These are phyloP conservation scores for Phytophthora cactorum DNA, from an alignment of 352 stramenopile species.

Conservation along the genomic window DNA sequence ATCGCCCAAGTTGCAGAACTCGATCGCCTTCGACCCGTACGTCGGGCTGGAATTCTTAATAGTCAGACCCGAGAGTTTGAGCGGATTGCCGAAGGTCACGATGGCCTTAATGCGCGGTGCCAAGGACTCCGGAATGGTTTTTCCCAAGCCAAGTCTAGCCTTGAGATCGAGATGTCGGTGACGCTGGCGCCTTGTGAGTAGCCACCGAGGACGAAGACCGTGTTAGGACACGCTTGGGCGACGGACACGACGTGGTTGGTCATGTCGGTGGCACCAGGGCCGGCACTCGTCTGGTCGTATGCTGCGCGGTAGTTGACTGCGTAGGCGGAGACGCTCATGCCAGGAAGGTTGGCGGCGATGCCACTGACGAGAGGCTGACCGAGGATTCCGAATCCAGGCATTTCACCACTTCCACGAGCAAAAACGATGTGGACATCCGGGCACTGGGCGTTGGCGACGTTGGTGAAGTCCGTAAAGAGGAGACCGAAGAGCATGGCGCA, in stretches of 20 bases:
- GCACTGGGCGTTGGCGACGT: slow-evolving; percentile 14
- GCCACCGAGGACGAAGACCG: slow-evolving; percentile 33
- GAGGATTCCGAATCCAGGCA: slow-evolving; percentile 35
- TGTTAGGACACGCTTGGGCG: slow-evolving; percentile 37
- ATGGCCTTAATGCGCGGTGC: slow-evolving; percentile 39
- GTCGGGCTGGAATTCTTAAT: slow-evolving; percentile 30
- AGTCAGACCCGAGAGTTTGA: slow-evolving; percentile 32
- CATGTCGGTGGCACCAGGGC: slow-evolving; percentile 20
- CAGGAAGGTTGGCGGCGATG: slow-evolving; percentile 33
- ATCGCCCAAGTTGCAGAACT: slow-evolving; percentile 40
- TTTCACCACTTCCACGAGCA: slow-evolving; percentile 39
- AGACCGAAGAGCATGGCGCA: neutral
- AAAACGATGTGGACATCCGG: slow-evolving; percentile 40
- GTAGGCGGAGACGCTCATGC: slow-evolving; percentile 46
- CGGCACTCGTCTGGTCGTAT: too few relatives aligned
- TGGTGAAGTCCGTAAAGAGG: too few relatives aligned
- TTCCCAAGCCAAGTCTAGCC: slow-evolving; percentile 28
- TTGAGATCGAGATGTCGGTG: slow-evolving; percentile 39
- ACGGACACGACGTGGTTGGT: slow-evolving; percentile 38
- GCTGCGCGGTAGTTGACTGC: slow-evolving; percentile 39
- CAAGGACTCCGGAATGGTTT: slow-evolving; percentile 27
- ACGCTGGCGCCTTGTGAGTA: slow-evolving; percentile 46
- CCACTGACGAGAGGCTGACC: slow-evolving; percentile 37
- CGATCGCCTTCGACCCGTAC: slow-evolving; percentile 39
- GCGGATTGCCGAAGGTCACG: slow-evolving; percentile 45